Evolutionary conservation across 768 basidiomycete genomes (phyloP), one percentile per base, ranked within the genome.

Genomic region (Trametes punicea): DNA sequence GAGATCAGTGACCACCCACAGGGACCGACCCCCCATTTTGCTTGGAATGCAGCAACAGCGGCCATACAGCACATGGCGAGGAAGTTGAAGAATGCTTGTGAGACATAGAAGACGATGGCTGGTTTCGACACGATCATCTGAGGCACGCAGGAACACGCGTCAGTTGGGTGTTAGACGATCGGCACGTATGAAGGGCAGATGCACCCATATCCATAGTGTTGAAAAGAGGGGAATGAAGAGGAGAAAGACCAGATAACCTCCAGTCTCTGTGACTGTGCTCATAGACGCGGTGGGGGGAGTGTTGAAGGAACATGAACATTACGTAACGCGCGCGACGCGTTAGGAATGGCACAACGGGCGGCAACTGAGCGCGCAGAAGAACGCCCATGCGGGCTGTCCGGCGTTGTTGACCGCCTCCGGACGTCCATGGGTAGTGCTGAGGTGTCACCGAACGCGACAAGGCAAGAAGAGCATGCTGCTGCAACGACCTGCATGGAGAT

Each of bases 31-130:
- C 77, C 66, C 82, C 83, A 94, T 62, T 88, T 87, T 4, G 90
- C 85, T 64, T 98, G 94, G 70, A 96, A 98, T 20, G 77, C 75
- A 0, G 94, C 94, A 3, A 93, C 89, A 63, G 88, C 86, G 7
- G 90, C 95, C 64, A 92, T 93, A 67, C 92, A 95, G 44, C 87
- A 88, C 83, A 96, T 88, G 11, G 91, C 83, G 42, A 98, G 79
- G 67, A 98, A 97, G 69, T 88, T 87, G 83, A 96, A 93, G 78
- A 98, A 94, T 51, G 84, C 80, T 75, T 96, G 89, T 2, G 81
- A 84, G 27, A 81, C 69, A 68, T 89, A 84, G 67, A 85, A 84
- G 52, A 91, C 77, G 67, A 93, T 88, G 58, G 84, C 77, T 6
- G 88, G 85, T 74, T 91, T 92, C 21, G 89, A 86, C 42, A 93